Base-by-base conservation (phyloP, 805 yeast species). In the Metschnikowia hibisci region DNA sequence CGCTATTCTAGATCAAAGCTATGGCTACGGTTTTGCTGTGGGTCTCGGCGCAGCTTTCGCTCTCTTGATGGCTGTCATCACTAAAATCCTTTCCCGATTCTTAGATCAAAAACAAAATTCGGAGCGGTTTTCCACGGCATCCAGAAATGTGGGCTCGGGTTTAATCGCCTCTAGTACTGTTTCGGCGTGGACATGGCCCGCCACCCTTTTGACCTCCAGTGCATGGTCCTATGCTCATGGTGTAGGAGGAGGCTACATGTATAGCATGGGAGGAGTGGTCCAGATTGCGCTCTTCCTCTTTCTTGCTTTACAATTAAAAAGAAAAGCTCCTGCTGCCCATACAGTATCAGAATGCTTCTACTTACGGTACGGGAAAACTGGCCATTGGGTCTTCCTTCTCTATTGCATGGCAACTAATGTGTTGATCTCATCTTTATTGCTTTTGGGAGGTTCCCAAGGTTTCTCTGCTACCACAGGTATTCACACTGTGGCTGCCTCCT, bases 181-280 rank as follows among this genome's bases (percentile, higher is more conserved):
- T 6, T 43, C 46, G 2, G 46, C 46, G 7, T 43, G 46, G 46
- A 43, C 43, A 3, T 43, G 46, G 46, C 46, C 46, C 6, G 46
- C 72, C n/a, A 86, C 95, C 1, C 46, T 46, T 25, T 37, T 37
- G 27, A 37, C 40, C 14, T 37, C 40, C 13, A 29, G 44, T 25
- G 44, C 32, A 7, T 43, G 46, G 46, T 11, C 43, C 18, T 43
- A 43, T 20, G 35, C 46, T n/a, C 43, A 43, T 16, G 46, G 46
- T 13, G 18, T 43, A 4, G 27, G 39, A 12, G 46, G 46, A 4
- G 43, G 44, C 13, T 43, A 32, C 34, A 20, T 43, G 32, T 43
- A 43, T 25, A 44, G 46, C 13, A 31, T 33, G 29, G 46, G 46
- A n/a, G 46, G 58, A 14, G 42, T 52, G 4, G 22, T 49, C 26